Evolutionary conservation across 148 eudicot genomes (phyloP), one percentile per base, ranked within the genome.

Genomic region (Vaccinium myrtillus): DNA sequence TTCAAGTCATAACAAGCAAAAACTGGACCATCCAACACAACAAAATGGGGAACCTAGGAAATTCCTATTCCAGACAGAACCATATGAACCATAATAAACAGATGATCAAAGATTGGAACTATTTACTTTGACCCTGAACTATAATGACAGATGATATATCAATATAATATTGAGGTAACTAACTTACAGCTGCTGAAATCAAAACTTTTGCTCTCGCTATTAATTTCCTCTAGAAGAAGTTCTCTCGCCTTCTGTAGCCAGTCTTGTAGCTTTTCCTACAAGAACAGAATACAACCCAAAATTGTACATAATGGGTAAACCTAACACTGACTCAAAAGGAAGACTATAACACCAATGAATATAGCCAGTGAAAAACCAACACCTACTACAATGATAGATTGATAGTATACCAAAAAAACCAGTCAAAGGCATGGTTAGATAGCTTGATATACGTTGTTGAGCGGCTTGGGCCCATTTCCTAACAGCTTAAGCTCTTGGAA

Each of bases 231-330:
- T 85, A 77, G 90, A 82, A 96, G 91, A 70, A 89, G 86, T 78
- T 86, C 86, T 88, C 85, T 94, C 18, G 83, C 88, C 87, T 76
- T 93, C 65, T 81, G 78, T 25, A 97, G 88, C 99, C 99, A 97
- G 3, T 97, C 98, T 86, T 95, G 95, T 75, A 95, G 86, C 84
- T 92, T 97, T 86, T 95, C 99, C 99, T 97, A 84, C 55, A 92
- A 88, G 65, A 13, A 78, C 25, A 78, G 65, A 78, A 84, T 18
- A 70, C 56, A 79, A 65, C 51, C 79, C 55, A 83, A 77, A 79
- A 58, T 51, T 32, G 58, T 36, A 23, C 27, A 15, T 74, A 54
- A 84, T 2, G 36, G 11, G n/a, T 63, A 63, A 78, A 50, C 63
- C 36, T 49, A 78, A 55, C 69, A 39, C 7, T 18, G 8, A 9